phyloP scores from a whole-genome alignment of 129 eudicot genomes.

The Daucus carota region DNA sequence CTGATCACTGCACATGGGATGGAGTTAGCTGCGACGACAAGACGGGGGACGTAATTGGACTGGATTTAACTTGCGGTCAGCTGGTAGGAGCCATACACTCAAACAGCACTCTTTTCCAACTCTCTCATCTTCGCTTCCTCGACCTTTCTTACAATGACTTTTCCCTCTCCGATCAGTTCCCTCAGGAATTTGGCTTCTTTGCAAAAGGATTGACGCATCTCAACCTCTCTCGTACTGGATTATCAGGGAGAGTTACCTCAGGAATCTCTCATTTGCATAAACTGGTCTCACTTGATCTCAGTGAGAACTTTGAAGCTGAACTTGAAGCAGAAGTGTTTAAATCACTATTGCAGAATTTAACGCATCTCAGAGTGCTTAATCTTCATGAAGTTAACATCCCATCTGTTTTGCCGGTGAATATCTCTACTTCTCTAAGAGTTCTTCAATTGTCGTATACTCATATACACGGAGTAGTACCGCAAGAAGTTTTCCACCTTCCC shows the following conservation, averaged over 20 bases:
- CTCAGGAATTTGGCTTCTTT: slow-evolving; percentile 10
- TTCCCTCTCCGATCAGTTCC: neutral
- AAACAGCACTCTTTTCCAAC: slow-evolving; percentile 11
- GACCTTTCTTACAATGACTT: slow-evolving; percentile 12
- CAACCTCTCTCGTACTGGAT: neutral
- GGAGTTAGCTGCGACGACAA: slow-evolving; percentile 14
- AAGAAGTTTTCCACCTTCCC: slow-evolving; percentile 19
- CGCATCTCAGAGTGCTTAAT: slow-evolving; percentile 15
- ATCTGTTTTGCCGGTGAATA: slow-evolving; percentile 9
- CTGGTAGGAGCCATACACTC: slow-evolving; percentile 12
- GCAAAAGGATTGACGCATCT: slow-evolving; percentile 23
- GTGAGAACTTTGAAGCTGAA: neutral
- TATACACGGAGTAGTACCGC: slow-evolving; percentile 25
- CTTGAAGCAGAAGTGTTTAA: slow-evolving; percentile 6
- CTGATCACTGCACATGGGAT: slow-evolving; percentile 9
- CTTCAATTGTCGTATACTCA: slow-evolving; percentile 14
- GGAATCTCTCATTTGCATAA: slow-evolving; percentile 9
- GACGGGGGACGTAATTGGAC: slow-evolving; percentile 13
- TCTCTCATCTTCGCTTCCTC: slow-evolving; percentile 16
- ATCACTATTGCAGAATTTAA: slow-evolving; percentile 14
- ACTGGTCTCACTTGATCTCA: slow-evolving; percentile 5
- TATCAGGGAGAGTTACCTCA: slow-evolving; percentile 8
- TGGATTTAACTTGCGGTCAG: slow-evolving; percentile 12
- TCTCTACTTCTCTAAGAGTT: slow-evolving; percentile 17
- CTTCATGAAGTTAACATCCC: neutral